A percentile compares a stretch with the other conserved stretches of the same genome.
Evolutionary conservation across 305 asterid genomes (phyloP).

Genomic region (Fraxinus velutina): DNA sequence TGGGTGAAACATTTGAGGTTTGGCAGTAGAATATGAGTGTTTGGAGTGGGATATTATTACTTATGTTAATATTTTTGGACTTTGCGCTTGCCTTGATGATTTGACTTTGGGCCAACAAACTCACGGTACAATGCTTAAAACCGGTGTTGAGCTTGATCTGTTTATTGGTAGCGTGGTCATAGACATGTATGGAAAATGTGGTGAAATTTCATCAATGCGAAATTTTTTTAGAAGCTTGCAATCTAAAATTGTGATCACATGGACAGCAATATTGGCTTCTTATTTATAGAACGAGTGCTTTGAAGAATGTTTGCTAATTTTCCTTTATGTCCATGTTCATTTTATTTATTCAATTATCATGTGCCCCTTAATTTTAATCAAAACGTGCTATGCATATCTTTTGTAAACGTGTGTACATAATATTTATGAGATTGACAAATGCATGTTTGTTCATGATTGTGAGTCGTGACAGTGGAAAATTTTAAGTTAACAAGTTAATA

Average conservation of each 20-base stretch:
- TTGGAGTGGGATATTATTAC: conserved; percentile 50
- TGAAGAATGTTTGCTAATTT: no score
- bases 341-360: no score
- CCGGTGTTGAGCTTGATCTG: conserved; percentile 40
- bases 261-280: no score
- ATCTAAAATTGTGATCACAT: conserved; percentile 8
- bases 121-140: conserved; percentile 46
- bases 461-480: no score
- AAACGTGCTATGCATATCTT: no score
- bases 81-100: conserved; percentile 54
- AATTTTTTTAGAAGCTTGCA: conserved; percentile 35
- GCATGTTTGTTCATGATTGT: no score
- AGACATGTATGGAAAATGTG: conserved; percentile 82
- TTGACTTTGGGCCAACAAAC: conserved; percentile 57
- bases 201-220: conserved; percentile 42
- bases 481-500: no score
- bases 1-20: conserved; percentile 38
- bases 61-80: conserved; percentile 48
- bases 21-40: conserved; percentile 4
- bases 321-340: no score
- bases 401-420: no score
- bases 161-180: conserved; percentile 53
- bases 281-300: no score
- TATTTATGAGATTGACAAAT: no score
- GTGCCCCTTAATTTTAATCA: no score